A percentile compares a stretch with the other conserved stretches of the same genome.
Conservation (phyloP, 371 early-diverging fungal genomes). For the Mortierella sp. region DNA sequence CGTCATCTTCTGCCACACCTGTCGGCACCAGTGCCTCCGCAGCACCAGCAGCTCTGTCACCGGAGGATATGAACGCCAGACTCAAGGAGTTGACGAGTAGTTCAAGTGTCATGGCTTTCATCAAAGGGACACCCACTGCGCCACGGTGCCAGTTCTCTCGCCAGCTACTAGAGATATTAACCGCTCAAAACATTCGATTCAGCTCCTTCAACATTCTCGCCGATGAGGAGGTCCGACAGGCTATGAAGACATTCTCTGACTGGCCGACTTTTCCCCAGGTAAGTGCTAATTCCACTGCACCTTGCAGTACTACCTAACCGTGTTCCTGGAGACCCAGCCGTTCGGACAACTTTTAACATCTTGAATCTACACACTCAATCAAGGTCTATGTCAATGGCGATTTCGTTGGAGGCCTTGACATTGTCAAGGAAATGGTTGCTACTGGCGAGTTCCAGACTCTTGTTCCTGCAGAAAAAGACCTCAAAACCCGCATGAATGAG, state of each 20-base stretch:
- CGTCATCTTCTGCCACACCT: slow-evolving; percentile 24
- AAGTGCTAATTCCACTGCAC: not conserved
- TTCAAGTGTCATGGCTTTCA: slow-evolving; percentile 88
- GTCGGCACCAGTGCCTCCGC: slow-evolving; percentile 42
- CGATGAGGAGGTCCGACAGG: slow-evolving; percentile 89
- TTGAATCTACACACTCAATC: no score
- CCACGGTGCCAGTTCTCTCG: slow-evolving; percentile 84
- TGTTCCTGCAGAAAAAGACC: slow-evolving; percentile 76
- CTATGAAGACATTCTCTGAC: slow-evolving; percentile 86
- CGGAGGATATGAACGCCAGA: slow-evolving; percentile 71
- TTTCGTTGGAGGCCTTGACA: slow-evolving; percentile 92
- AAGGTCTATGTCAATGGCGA: slow-evolving; percentile 84
- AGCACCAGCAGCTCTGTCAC: slow-evolving; percentile 48
- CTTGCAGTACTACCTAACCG: not conserved
- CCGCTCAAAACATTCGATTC: slow-evolving; percentile 75
- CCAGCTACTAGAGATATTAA: slow-evolving; percentile 75
- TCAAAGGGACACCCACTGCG: slow-evolving; percentile 90
- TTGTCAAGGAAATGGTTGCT: slow-evolving; percentile 85
- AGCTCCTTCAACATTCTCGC: slow-evolving; percentile 91
- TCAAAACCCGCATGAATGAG: slow-evolving; percentile 76
- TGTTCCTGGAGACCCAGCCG: no score
- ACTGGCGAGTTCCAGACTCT: slow-evolving; percentile 81
- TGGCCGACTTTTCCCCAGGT: slow-evolving; percentile 95
- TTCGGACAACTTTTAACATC: no score
- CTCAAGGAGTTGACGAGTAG: slow-evolving; percentile 76